Conservation (phyloP, 495 filamentous ascomycete genomes). For the Lasiosphaeria miniovina region DNA sequence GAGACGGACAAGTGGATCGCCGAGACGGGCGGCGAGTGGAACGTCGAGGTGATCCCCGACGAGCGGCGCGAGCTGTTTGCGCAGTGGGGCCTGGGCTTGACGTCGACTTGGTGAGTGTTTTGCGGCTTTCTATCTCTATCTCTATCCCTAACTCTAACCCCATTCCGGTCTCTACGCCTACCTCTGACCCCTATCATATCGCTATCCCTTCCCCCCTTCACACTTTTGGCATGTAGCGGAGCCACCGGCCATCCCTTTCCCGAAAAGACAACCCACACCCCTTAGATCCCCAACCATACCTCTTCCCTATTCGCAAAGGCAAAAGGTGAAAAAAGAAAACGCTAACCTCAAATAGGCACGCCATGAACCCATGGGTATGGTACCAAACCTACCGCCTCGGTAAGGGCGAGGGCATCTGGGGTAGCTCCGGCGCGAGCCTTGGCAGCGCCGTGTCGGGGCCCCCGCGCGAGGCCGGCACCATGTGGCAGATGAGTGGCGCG, state of each 20-base stretch:
- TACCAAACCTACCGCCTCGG: constrained; percentile 47
- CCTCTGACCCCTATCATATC: too few relatives aligned
- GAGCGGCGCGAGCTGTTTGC: constrained; percentile 48
- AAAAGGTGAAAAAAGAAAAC: too few relatives aligned
- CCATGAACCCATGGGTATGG: constrained; percentile 38
- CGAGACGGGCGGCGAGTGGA: constrained; percentile 49
- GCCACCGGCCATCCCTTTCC: too few relatives aligned
- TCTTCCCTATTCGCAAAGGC: too few relatives aligned
- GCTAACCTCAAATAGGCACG: constrained; percentile 20
- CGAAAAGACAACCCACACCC: too few relatives aligned
- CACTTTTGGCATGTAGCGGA: too few relatives aligned
- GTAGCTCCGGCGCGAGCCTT: constrained; percentile 32
- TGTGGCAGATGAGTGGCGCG: constrained; percentile 58
- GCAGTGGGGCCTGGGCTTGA: constrained; percentile 53
- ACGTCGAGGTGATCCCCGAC: constrained; percentile 54
- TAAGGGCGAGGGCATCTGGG: constrained; percentile 55
- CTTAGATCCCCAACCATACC: too few relatives aligned
- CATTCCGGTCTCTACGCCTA: too few relatives aligned
- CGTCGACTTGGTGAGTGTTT: constrained; percentile 41
- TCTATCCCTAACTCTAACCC: too few relatives aligned
- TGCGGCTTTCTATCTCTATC: too few relatives aligned
- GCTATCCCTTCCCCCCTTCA: too few relatives aligned
- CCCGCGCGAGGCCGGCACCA: constrained; percentile 44
- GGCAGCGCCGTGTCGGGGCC: neutral
- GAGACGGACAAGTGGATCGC: constrained; percentile 55